Base-by-base conservation (phyloP, 306 rosid genomes). In the Pyrus betulifolia region DNA sequence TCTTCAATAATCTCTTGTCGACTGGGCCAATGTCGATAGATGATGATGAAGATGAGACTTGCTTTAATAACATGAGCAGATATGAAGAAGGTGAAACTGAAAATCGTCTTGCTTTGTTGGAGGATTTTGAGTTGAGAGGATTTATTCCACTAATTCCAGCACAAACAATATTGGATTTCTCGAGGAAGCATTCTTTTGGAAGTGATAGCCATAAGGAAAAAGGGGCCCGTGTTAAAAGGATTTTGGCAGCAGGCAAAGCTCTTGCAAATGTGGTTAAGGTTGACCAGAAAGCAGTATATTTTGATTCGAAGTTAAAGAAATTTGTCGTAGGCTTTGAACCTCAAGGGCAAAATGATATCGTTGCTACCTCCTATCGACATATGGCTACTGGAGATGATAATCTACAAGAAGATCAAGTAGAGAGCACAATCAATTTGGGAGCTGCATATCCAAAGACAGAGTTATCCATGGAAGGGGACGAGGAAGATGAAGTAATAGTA, bases 31-130 rank as follows among this genome's bases (percentile, higher is more conserved):
- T 81, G 82, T 80, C 83, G 67, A 30, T 85, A 49, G 97, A 84
- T 33, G 96, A 85, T 35, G 85, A 89, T 67, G 99, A 85, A 79
- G 99, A 89, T 74, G 95, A 90, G 40, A 83, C 89, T 33, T 95
- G 96, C 87, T 95, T 95, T 85, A 86, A 81, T 83, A 91, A 90
- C 84, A 85, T 88, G 91, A 89, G 93, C 84, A 87, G 82, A 82
- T 92, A 92, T 80, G 97, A 92, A 78, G 99, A 92, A 78, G 99
- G 92, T 19, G 93, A 90, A 82, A 92, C 99, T 74, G 97, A 91
- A 78, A 92, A 91, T 62, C 84, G 93, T 57, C 88, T 88, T 87
- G 97, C 99, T 83, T 82, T 95, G 80, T 88, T 91, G 96, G 99
- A 95, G 83, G 99, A 95, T 88, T 73, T 91, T 78, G 97, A 95